Percentiles rank a stretch among this genome's conserved stretches.
phyloP scores from a whole-genome alignment of 805 yeast genomes.

The Starmerella potacharoeniae region DNA sequence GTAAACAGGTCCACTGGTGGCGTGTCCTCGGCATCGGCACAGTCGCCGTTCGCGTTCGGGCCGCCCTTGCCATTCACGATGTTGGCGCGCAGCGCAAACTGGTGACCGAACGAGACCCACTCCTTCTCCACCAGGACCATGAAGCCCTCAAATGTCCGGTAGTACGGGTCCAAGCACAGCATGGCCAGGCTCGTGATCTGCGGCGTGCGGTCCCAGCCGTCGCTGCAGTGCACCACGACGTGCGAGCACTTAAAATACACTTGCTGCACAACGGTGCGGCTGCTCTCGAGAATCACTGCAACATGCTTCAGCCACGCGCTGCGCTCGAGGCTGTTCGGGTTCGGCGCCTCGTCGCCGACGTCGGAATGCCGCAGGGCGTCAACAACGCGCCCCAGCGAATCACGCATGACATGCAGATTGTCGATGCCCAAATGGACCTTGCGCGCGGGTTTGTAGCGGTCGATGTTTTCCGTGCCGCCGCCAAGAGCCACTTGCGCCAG shows the following conservation, averaged over 20 bases:
- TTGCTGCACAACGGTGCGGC: constrained; percentile 69
- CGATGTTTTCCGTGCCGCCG: constrained; percentile 94
- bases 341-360: constrained; percentile 39
- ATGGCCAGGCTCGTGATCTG: constrained; percentile 78
- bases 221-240: constrained; percentile 84
- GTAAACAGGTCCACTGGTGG: constrained; percentile 36
- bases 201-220: constrained; percentile 97
- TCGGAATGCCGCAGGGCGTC: constrained; percentile 61
- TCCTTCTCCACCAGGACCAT: constrained; percentile 80
- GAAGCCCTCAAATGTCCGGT: constrained; percentile 79
- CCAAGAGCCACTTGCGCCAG: constrained; percentile 94
- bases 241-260: constrained; percentile 74
- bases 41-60: background rate
- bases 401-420: constrained; percentile 91
- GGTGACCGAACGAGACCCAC: constrained; percentile 91
- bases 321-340: constrained; percentile 46
- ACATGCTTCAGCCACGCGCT: constrained; percentile 74
- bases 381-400: constrained; percentile 53
- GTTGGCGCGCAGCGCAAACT: constrained; percentile 56
- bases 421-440: constrained; percentile 83
- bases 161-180: constrained; percentile 81
- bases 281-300: constrained; percentile 56
- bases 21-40: background rate
- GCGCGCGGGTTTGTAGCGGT: constrained; percentile 59
- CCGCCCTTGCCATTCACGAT: constrained; percentile 6